These are phyloP conservation scores for Theileria sp. DNA, from an alignment of 169 alveolate genomes.

Conservation along the genomic window DNA sequence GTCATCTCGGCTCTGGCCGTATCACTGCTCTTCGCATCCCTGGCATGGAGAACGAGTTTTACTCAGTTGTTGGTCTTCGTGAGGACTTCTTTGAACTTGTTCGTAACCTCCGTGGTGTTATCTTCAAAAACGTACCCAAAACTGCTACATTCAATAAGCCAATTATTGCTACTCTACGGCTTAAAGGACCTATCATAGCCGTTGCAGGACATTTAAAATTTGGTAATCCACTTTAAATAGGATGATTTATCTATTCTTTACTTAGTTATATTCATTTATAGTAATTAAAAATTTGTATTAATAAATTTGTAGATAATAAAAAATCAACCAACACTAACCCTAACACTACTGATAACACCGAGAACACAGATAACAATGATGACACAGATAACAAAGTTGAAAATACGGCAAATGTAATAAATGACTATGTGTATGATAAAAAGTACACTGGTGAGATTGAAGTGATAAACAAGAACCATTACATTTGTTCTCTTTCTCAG, in stretches of 20 bases:
- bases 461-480: conserved; percentile 79
- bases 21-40: conserved; percentile 82
- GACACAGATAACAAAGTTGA: conserved; percentile 68
- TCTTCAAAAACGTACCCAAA: conserved; percentile 76
- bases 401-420: conserved; percentile 66
- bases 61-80: conserved; percentile 75
- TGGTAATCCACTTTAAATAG: conserved; percentile 47
- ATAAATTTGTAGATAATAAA: conserved; percentile 67
- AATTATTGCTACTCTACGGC: conserved; percentile 69
- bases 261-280: conserved; percentile 67
- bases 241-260: conserved; percentile 50
- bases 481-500: conserved; percentile 77
- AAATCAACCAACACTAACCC: conserved; percentile 66
- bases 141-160: conserved; percentile 77
- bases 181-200: conserved; percentile 84
- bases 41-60: conserved; percentile 75
- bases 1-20: conserved; percentile 78
- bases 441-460: conserved; percentile 69
- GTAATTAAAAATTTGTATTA: too few relatives aligned
- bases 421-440: conserved; percentile 69
- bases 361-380: conserved; percentile 68
- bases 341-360: conserved; percentile 54
- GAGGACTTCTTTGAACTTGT: conserved; percentile 77
- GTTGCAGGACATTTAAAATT: conserved; percentile 84
- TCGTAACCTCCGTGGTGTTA: conserved; percentile 72